Evolutionary conservation across 1,284 basidiomycete genomes (phyloP).

Genomic region (Hymenochaete sp.): DNA sequence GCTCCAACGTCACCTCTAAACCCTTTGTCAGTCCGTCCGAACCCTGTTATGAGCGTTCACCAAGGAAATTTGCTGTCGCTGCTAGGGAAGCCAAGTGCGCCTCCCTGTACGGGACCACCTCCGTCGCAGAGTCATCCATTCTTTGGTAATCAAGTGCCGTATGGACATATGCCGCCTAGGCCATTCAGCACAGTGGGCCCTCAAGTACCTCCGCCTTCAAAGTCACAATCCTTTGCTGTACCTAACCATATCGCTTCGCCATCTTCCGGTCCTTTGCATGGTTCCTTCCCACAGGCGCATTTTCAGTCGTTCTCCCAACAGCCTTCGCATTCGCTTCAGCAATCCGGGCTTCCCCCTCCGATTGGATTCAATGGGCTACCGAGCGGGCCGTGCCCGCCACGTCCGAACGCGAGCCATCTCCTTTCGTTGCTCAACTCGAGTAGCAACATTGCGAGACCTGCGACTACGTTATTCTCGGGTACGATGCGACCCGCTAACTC

Average conservation of each 20-base stretch:
- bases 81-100: conserved; percentile 20
- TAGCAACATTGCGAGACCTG: conserved; percentile 15
- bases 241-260: too few species aligned
- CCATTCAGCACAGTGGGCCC: too few species aligned
- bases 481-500: conserved; percentile 11
- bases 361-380: conserved; percentile 22
- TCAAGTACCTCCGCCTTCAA: too few species aligned
- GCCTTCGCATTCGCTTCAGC: too few species aligned
- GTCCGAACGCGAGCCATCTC: conserved; percentile 26
- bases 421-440: conserved; percentile 31
- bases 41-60: conserved; percentile 38
- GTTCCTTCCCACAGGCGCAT: too few species aligned
- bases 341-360: too few species aligned
- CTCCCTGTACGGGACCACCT: conserved; percentile 16
- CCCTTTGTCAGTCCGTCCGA: conserved; percentile 25
- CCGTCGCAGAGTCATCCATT: too few species aligned
- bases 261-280: too few species aligned
- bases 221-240: too few species aligned
- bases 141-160: too few species aligned
- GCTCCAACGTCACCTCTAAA: conserved; percentile 35
- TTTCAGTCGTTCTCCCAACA: too few species aligned
- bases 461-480: conserved; percentile 12
- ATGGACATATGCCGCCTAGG: too few species aligned
- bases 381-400: conserved; percentile 18
- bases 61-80: conserved; percentile 44